Base-by-base conservation (phyloP, 805 yeast species). In the Kodamaea kaohsiungensis region DNA sequence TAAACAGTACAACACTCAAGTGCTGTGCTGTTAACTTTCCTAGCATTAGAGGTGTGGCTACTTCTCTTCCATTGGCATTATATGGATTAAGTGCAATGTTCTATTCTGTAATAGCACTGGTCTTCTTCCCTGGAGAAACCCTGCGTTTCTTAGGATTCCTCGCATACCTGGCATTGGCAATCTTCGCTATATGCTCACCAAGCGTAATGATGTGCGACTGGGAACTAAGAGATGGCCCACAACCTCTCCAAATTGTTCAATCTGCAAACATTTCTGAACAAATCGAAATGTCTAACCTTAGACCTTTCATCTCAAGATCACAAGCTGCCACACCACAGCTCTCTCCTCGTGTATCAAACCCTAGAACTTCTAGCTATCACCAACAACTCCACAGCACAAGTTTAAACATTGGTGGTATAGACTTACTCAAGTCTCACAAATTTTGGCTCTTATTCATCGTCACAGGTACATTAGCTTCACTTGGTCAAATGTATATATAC, bases 11-110 rank as follows among this genome's bases (percentile, higher is more conserved):
- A 8, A 76, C 86, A 55, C 80, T 88, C 63, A 88, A 88, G 64
- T 87, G 91, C 63, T 85, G 91, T 54, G 90, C 91, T 19, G 72
- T 87, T 42, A 76, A 80, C 46, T 87, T 84, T 63, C 93, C 96
- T 0, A 75, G 80, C 43, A 72, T 80, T 39, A 69, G 89, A 52
- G 96, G 95, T 1, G 75, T 87, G 8, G 92, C 95, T 3, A 86
- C 95, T 0, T 82, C 91, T 0, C 74, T 88, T 45, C 91, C 93
- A 2, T 77, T 88, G 66, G 85, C 92, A 1, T 79, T 87, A 46
- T 87, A 85, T 66, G 96, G 96, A 0, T 76, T 87, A 13, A 83
- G 88, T 65, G 95, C 95, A 3, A 77, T 86, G 61, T 77, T 85
- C 49, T 86, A 81, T 64, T 86, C 91, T 0, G 72, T 79, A 1